Percentiles rank a stretch among this genome's conserved stretches.
Conservation (phyloP, 148 eudicot genomes). For the Cornus florida region DNA sequence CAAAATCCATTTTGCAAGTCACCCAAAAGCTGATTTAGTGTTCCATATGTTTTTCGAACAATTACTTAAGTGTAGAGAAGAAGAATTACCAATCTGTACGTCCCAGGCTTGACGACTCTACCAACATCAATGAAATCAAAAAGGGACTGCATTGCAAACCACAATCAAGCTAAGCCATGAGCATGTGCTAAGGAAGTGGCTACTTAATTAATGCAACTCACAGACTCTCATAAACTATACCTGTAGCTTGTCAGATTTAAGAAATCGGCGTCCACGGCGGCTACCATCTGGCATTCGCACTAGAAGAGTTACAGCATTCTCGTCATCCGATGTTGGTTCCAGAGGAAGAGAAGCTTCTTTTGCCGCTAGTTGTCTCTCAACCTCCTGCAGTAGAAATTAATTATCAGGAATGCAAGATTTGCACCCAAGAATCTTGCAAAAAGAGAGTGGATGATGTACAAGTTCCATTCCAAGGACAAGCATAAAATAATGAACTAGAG, state of each 20-base stretch:
- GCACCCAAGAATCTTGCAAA: neutral
- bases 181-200: neutral
- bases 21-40: neutral
- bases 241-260: conserved; percentile 80
- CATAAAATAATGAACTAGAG: neutral
- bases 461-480: neutral
- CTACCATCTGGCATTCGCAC: conserved; percentile 96
- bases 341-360: conserved; percentile 95
- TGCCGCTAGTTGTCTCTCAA: conserved; percentile 87
- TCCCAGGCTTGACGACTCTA: conserved; percentile 74
- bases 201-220: neutral
- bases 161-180: conserved; percentile 16
- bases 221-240: conserved; percentile 32
- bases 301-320: conserved; percentile 78
- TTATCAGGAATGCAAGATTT: neutral
- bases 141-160: conserved; percentile 54
- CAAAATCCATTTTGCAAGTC: neutral
- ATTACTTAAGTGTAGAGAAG: neutral
- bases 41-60: neutral
- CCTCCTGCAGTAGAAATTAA: conserved; percentile 46
- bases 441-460: neutral
- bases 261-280: conserved; percentile 83
- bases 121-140: conserved; percentile 92
- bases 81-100: conserved; percentile 80
- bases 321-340: conserved; percentile 78